Evolutionary conservation across 1,284 basidiomycete species (phyloP).

Genomic region (Naganishia sp.): DNA sequence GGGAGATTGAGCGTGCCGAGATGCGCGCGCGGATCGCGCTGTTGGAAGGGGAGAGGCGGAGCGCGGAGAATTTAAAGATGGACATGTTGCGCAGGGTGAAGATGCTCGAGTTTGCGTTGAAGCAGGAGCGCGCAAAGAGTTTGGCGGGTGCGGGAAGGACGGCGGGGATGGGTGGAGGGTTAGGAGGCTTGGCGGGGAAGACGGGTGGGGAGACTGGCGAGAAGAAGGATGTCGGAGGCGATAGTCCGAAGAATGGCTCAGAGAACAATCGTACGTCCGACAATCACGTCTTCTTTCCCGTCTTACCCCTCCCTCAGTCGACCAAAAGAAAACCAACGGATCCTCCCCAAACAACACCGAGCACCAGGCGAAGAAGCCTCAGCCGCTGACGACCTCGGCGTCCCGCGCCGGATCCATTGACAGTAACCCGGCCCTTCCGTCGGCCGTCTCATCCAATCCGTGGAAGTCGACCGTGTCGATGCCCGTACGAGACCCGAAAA

Average conservation of each 20-base stretch:
- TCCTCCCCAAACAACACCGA: not conserved
- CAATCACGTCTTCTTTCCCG: not conserved
- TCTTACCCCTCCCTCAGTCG: not conserved
- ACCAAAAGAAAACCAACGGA: conserved; percentile 14
- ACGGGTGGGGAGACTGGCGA: conserved; percentile 5
- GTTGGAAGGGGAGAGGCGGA: conserved; percentile 91
- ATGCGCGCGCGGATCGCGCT: conserved; percentile 96
- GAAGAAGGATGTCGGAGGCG: conserved; percentile 6
- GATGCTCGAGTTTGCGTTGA: conserved; percentile 96
- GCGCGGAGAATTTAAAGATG: conserved; percentile 94
- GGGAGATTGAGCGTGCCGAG: conserved; percentile 99
- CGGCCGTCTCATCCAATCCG: conserved; percentile 45
- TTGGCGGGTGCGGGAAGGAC: conserved; percentile 55
- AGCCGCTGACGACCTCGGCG: conserved; percentile 35
- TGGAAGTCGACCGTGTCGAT: conserved; percentile 64
- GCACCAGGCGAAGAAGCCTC: conserved; percentile 4
- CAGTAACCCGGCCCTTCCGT: not conserved
- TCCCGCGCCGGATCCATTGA: conserved; percentile 15
- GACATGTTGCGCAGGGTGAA: conserved; percentile 95
- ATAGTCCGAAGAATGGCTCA: conserved; percentile 4
- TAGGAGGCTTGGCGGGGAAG: not conserved
- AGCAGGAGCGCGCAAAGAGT: conserved; percentile 89
- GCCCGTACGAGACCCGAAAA: conserved; percentile 84
- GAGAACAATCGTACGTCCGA: not conserved
- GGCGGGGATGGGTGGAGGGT: conserved; percentile 32